phyloP scores from a whole-genome alignment of 805 yeast genomes.

The Wickerhamiella siamensis region DNA sequence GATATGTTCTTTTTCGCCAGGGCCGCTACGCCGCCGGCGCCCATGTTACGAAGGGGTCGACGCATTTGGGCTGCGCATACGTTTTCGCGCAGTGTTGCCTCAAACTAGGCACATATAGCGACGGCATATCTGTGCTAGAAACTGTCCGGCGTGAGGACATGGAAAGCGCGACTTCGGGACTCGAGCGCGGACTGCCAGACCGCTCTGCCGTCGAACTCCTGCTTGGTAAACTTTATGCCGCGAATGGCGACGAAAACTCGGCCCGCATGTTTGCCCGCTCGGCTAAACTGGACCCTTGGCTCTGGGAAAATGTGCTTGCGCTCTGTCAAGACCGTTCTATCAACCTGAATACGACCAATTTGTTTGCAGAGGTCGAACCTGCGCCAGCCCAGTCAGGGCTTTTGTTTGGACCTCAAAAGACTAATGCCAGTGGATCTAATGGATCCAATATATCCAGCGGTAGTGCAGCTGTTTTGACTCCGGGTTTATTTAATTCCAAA shows the following conservation, averaged over 20 bases:
- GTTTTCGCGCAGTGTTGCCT: conserved; percentile 58
- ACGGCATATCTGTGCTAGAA: conserved; percentile 45
- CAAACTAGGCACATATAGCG: conserved; percentile 37
- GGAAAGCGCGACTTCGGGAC: conserved; percentile 3
- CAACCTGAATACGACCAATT: conserved; percentile 39
- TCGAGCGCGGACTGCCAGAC: conserved; percentile 39
- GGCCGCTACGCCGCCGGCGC: conserved; percentile 39
- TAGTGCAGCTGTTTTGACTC: background rate
- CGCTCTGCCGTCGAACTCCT: conserved; percentile 52
- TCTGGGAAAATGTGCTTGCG: conserved; percentile 77
- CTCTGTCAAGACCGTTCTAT: conserved; percentile 54
- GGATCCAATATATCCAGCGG: no score
- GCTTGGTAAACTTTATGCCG: conserved; percentile 52
- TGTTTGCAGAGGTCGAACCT: conserved; percentile 17
- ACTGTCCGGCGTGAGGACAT: background rate
- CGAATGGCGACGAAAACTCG: conserved; percentile 47
- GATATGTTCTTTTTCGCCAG: conserved; percentile 46
- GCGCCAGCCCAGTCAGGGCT: conserved; percentile 4
- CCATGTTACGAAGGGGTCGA: conserved; percentile 25
- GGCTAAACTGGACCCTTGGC: conserved; percentile 57
- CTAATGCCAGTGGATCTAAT: no score
- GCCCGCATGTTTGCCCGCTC: conserved; percentile 55
- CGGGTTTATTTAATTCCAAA: background rate
- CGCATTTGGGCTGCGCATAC: conserved; percentile 63
- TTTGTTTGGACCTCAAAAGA: background rate